These are phyloP conservation scores for Trichoderma cornu-damae DNA, from an alignment of 2,329 filamentous ascomycete species.

Conservation along the genomic window DNA sequence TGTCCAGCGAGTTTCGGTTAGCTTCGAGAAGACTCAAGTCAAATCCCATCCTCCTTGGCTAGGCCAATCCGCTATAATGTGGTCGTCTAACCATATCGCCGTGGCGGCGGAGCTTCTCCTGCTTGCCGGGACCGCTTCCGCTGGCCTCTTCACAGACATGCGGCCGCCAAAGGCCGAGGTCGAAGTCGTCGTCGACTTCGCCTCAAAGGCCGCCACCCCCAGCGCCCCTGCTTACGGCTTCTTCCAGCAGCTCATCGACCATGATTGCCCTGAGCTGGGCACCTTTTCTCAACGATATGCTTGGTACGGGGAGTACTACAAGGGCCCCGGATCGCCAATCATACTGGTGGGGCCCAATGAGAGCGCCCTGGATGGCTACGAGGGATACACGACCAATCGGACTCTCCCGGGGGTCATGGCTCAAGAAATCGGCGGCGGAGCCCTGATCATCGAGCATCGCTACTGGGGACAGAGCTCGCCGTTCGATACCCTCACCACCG, in stretches of 20 bases:
- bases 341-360: slow-evolving; percentile 65
- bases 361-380: slow-evolving; percentile 50
- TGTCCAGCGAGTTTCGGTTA: neutral
- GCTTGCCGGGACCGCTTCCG: neutral
- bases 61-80: slow-evolving; percentile 1
- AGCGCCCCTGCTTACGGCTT: slow-evolving; percentile 16
- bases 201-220: neutral
- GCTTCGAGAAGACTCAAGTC: neutral
- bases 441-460: slow-evolving; percentile 73
- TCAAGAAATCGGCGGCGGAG: slow-evolving; percentile 62
- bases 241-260: slow-evolving; percentile 56
- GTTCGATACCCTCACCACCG: slow-evolving; percentile 54
- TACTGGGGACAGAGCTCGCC: slow-evolving; percentile 76
- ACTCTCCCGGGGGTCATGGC: slow-evolving; percentile 62
- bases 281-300: slow-evolving; percentile 70
- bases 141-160: neutral
- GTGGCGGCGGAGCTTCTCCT: slow-evolving; percentile 15
- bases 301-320: slow-evolving; percentile 71
- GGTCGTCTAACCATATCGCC: neutral
- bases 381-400: slow-evolving; percentile 66
- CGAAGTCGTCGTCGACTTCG: neutral
- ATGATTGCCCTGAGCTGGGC: slow-evolving; percentile 49
- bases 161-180: neutral
- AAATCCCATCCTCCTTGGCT: neutral
- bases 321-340: slow-evolving; percentile 70